Base-by-base conservation (phyloP, 768 basidiomycete species). In the Mycena sanguinolenta region DNA sequence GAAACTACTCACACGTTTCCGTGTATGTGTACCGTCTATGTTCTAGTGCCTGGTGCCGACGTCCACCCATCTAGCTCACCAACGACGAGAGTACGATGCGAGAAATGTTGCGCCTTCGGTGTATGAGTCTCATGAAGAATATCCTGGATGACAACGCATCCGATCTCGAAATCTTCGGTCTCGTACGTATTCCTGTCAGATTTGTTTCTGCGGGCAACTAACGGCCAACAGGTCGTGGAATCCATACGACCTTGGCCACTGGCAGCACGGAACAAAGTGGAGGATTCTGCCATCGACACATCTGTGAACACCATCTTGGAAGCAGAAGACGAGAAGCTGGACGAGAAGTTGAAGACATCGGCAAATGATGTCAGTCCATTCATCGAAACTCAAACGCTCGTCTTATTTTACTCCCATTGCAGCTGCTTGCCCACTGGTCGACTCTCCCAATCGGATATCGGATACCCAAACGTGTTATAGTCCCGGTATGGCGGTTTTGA, bases 61-160 rank as follows among this genome's bases (percentile, higher is more conserved):
- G 30, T 73, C n/a, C 55, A n/a, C n/a, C 32, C 28, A 30, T 3
- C 52, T 36, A 97, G 96, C 91, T 97, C 67, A 97, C 97, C 2
- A 90, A 92, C 44, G 95, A 97, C 70, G 86, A 89, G 52, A 84
- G 89, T 0, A 90, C 95, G 16, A 83, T 96, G 28, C 86, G 95
- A 34, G 91, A 95, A 78, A 86, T 99, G 57, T 92, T 98, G 90
- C 92, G 96, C 6, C 83, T 98, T 76, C 95, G 98, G 77, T 97
- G 97, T 2, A 94, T 97, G 78, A 94, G 92, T 80, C 83, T 96
- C 19, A 97, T 99, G 95, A 92, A 90, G 53, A 95, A 93, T 76
- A 86, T 98, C 44, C 82, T 99, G 34, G 89, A 93, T 42, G 96
- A 98, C 75, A 84, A 95, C 73, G 76, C 76, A 14, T 83, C 86